Evolutionary conservation across 768 basidiomycete genomes (phyloP).

Genomic region (Chalciporus sphaerocephalus): DNA sequence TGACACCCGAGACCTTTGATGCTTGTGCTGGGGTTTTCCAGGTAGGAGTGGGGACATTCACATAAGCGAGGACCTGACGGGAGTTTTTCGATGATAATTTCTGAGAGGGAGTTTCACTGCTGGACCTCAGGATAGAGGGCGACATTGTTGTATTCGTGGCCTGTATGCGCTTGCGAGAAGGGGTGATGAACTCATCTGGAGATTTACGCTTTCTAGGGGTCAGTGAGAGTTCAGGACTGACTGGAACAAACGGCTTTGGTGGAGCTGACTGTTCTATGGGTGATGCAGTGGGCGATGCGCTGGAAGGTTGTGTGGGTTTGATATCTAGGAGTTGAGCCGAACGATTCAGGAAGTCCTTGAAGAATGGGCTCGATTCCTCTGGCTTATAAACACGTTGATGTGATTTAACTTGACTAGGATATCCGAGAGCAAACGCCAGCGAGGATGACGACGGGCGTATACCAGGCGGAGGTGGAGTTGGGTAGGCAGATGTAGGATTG

Average conservation of each 20-base stretch:
- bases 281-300: constrained; percentile 17
- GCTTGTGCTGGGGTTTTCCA: constrained; percentile 28
- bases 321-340: constrained; percentile 44
- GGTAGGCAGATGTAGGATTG: constrained; percentile 59
- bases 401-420: constrained; percentile 28
- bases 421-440: constrained; percentile 67
- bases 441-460: constrained; percentile 69
- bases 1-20: constrained; percentile 29
- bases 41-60: constrained; percentile 27
- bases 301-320: constrained; percentile 16
- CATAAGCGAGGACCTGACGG: constrained; percentile 33
- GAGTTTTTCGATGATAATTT: constrained; percentile 29
- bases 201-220: constrained; percentile 75
- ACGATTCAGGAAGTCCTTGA: constrained; percentile 54
- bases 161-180: constrained; percentile 57
- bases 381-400: constrained; percentile 40
- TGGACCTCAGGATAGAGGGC: constrained; percentile 10
- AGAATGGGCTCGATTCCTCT: constrained; percentile 60
- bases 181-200: constrained; percentile 54
- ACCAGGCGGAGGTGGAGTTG: constrained; percentile 63
- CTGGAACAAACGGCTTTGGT: constrained; percentile 5
- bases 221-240: constrained; percentile 22
- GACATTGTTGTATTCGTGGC: constrained; percentile 8
- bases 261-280: constrained; percentile 15
- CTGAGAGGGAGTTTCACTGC: constrained; percentile 24